These are phyloP conservation scores for Nannochloris sp. DNA, from an alignment of 139 green algal species.

Conservation along the genomic window DNA sequence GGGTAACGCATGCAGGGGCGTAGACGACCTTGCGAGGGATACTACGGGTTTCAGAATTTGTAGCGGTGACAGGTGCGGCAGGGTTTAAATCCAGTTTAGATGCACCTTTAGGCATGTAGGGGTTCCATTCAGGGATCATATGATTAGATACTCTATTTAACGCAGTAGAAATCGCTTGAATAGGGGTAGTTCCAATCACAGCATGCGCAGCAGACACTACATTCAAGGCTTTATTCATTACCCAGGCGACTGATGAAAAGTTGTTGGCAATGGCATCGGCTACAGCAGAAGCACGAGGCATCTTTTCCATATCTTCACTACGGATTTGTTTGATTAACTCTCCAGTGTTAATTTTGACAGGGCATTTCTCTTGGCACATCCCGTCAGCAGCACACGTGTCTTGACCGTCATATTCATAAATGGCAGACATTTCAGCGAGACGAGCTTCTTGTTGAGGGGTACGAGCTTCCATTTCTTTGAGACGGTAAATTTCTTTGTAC, in stretches of 20 bases:
- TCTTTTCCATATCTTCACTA: slow-evolving; percentile 48
- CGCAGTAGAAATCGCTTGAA: slow-evolving; percentile 54
- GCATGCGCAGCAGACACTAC: slow-evolving; percentile 65
- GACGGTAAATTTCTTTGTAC: slow-evolving; percentile 83
- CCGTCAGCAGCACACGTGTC: slow-evolving; percentile 86
- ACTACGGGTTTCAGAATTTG: slow-evolving; percentile 8
- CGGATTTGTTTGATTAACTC: slow-evolving; percentile 83
- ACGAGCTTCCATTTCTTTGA: slow-evolving; percentile 35
- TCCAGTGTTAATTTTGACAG: slow-evolving; percentile 95
- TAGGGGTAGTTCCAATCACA: slow-evolving; percentile 63
- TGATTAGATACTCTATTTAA: slow-evolving; percentile 69
- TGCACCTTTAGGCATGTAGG: slow-evolving; percentile 82
- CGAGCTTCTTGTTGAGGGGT: slow-evolving; percentile 49
- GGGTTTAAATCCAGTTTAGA: slow-evolving; percentile 41
- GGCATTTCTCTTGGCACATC: slow-evolving; percentile 98
- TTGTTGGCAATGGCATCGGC: slow-evolving; percentile 61
- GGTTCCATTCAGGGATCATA: slow-evolving; percentile 87
- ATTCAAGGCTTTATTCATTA: slow-evolving; percentile 73
- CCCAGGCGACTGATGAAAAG: slow-evolving; percentile 59
- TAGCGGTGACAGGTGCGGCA: background rate
- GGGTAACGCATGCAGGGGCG: slow-evolving; percentile 83
- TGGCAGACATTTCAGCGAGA: slow-evolving; percentile 55
- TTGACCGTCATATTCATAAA: slow-evolving; percentile 74
- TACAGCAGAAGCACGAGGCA: slow-evolving; percentile 1
- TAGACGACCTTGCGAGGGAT: slow-evolving; percentile 78